A percentile compares a stretch with the other conserved stretches of the same genome.
Conservation (phyloP, 345 rosid species). For the Linum trigynum region DNA sequence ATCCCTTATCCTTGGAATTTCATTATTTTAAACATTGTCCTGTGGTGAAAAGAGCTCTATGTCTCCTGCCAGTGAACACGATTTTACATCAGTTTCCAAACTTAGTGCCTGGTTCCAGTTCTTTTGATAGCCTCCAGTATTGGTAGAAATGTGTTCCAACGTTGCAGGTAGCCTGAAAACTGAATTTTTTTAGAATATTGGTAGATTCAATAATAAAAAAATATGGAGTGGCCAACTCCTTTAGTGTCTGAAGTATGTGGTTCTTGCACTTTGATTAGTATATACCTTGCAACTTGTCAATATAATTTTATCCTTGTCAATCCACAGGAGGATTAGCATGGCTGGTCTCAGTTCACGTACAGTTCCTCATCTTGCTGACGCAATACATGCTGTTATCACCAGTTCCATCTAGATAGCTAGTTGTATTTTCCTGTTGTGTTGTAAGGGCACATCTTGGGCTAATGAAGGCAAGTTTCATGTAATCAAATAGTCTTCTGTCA, state of each 20-base stretch:
- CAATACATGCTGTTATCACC: slow-evolving; percentile 59
- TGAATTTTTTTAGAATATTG: no score
- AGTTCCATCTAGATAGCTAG: neutral
- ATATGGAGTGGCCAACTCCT: neutral
- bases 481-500: no score
- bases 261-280: no score
- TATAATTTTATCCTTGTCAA: neutral
- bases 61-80: neutral
- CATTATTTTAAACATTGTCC: neutral
- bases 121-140: no score
- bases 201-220: no score
- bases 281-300: neutral
- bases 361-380: slow-evolving; percentile 62
- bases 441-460: neutral
- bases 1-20: neutral
- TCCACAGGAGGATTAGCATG: slow-evolving; percentile 66
- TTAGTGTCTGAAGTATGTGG: neutral
- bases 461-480: neutral
- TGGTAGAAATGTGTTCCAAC: no score
- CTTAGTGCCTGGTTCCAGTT: no score
- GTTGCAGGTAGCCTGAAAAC: no score
- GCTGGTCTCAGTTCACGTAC: slow-evolving; percentile 67
- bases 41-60: neutral
- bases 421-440: neutral
- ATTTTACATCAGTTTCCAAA: neutral